Conservation (phyloP, 2,329 filamentous ascomycete species). For the Fusarium algeriense region DNA sequence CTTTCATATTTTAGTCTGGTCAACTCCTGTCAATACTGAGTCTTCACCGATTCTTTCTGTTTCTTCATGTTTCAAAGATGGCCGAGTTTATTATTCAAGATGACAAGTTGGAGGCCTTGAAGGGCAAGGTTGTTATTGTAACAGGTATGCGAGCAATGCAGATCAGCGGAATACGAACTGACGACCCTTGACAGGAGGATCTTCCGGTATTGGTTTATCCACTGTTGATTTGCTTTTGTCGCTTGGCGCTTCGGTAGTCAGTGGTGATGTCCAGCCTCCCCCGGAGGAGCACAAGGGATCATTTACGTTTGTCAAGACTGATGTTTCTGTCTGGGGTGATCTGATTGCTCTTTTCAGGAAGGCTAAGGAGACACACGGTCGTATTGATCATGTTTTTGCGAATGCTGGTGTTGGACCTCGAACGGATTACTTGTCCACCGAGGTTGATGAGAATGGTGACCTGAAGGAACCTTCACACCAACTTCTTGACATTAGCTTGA, state of each 20-base stretch:
- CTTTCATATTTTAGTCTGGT: slow-evolving; percentile 1
- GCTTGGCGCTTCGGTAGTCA: slow-evolving; percentile 66
- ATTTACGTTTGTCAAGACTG: slow-evolving; percentile 56
- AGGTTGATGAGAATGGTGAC: slow-evolving; percentile 63
- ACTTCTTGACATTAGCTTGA: slow-evolving; percentile 64
- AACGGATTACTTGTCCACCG: slow-evolving; percentile 59
- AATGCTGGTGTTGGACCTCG: slow-evolving; percentile 68
- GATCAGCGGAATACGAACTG: background rate
- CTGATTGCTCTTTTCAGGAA: slow-evolving; percentile 64
- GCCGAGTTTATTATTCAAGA: slow-evolving; percentile 60
- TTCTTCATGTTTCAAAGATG: slow-evolving; percentile 49
- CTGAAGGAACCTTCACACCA: slow-evolving; percentile 58
- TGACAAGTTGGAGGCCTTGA: slow-evolving; percentile 56
- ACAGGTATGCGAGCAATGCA: slow-evolving; percentile 51
- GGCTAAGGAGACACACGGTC: slow-evolving; percentile 72
- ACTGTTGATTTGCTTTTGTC: slow-evolving; percentile 65
- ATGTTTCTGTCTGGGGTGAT: slow-evolving; percentile 64
- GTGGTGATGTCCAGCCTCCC: slow-evolving; percentile 63
- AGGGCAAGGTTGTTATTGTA: slow-evolving; percentile 64
- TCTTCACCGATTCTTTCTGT: background rate
- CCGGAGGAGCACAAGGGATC: slow-evolving; percentile 39
- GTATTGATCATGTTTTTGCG: slow-evolving; percentile 82
- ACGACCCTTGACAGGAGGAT: slow-evolving; percentile 57
- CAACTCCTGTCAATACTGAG: background rate
- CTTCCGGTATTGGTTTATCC: slow-evolving; percentile 71